phyloP scores from a whole-genome alignment of 106 monocot genomes.

The Amphibolis antarctica region DNA sequence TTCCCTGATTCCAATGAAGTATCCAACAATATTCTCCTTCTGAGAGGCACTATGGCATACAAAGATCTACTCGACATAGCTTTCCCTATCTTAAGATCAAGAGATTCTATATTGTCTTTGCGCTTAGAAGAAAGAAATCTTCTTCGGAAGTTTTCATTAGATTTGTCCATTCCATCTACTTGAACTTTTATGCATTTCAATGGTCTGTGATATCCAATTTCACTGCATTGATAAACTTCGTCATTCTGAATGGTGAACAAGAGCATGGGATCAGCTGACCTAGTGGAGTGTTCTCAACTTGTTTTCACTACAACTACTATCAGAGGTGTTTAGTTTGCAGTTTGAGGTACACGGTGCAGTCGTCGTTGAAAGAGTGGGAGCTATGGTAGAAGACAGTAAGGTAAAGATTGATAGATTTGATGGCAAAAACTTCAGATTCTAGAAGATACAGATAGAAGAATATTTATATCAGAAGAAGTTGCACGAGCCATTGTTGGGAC shows the following conservation, averaged over 20 bases:
- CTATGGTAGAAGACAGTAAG: no score
- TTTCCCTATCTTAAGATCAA: background rate
- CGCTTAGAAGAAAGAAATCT: slow-evolving; percentile 15
- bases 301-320: no score
- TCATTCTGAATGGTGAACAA: slow-evolving; percentile 43
- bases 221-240: slow-evolving; percentile 76
- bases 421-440: no score
- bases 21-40: slow-evolving; percentile 45
- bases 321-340: no score
- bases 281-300: no score
- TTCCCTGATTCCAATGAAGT: slow-evolving; percentile 27
- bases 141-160: slow-evolving; percentile 22
- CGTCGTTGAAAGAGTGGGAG: no score
- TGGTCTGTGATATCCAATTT: slow-evolving; percentile 85
- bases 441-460: no score
- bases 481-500: no score
- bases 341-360: no score
- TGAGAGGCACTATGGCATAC: slow-evolving; percentile 12
- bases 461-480: no score
- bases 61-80: background rate
- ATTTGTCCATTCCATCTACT: slow-evolving; percentile 28
- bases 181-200: slow-evolving; percentile 60
- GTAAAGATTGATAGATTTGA: no score
- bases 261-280: no score
- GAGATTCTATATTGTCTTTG: background rate